Conservation (phyloP, 2,329 filamentous ascomycete genomes). For the Ophiobolus disseminans region DNA sequence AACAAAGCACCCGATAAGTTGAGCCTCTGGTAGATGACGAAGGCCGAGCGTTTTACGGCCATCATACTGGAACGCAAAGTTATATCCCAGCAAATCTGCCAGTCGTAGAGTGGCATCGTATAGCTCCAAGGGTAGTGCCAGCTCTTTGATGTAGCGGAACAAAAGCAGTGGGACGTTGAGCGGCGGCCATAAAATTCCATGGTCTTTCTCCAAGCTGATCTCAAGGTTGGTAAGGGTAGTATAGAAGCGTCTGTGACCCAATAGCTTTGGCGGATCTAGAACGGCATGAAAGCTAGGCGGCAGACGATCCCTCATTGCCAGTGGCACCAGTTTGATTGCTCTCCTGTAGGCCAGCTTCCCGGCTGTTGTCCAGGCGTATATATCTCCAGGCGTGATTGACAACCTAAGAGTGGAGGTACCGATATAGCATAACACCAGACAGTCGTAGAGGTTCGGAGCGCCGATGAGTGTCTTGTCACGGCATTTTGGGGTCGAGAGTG, state of each 20-base stretch:
- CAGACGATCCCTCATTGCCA: conserved; percentile 70
- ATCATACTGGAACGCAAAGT: conserved; percentile 64
- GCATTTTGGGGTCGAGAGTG: conserved; percentile 31
- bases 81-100: conserved; percentile 58
- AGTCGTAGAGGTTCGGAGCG: conserved; percentile 73
- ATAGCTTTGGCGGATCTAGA: conserved; percentile 61
- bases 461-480: conserved; percentile 58
- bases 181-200: conserved; percentile 73
- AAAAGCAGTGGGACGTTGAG: conserved; percentile 74
- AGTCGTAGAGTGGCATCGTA: conserved; percentile 67
- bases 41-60: conserved; percentile 27
- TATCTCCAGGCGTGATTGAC: conserved; percentile 76
- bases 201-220: conserved; percentile 70
- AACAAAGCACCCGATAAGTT: conserved; percentile 73
- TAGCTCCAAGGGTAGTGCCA: conserved; percentile 77
- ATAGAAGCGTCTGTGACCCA: conserved; percentile 67
- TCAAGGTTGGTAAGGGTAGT: conserved; percentile 67
- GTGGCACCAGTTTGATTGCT: conserved; percentile 65
- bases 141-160: conserved; percentile 71
- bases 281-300: conserved; percentile 66
- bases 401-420: conserved; percentile 76
- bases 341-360: conserved; percentile 72
- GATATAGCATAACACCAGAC: conserved; percentile 80
- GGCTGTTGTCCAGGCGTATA: conserved; percentile 70
- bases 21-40: conserved; percentile 68